A percentile compares a stretch with the other conserved stretches of the same genome.
phyloP scores from a whole-genome alignment of 768 basidiomycete species.

The Rhodosporidiobolus odoratus region DNA sequence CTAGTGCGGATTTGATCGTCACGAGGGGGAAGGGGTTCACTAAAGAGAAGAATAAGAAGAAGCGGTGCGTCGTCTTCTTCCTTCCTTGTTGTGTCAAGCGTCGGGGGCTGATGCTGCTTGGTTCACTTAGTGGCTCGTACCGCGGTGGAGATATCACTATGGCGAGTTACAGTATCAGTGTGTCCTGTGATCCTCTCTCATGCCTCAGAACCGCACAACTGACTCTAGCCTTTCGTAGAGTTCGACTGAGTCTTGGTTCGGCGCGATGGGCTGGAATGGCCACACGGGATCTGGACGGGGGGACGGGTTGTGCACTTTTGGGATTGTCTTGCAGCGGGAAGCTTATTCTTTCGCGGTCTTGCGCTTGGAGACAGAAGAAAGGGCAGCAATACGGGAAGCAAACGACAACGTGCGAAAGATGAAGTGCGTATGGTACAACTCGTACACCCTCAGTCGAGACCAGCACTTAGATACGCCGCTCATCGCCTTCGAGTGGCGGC shows the following conservation, averaged over 20 bases:
- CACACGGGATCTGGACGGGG: no score
- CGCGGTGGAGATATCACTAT: slow-evolving; percentile 93
- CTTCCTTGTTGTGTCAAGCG: background rate
- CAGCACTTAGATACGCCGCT: background rate
- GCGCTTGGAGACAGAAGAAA: no score
- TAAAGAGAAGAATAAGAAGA: slow-evolving; percentile 99
- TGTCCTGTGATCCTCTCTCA: slow-evolving; percentile 1
- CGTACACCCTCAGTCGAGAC: background rate
- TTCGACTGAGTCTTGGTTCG: background rate
- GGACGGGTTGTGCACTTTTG: no score
- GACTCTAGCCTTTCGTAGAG: background rate
- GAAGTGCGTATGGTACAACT: no score
- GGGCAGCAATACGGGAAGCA: no score
- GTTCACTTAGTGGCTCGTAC: slow-evolving; percentile 55
- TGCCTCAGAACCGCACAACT: no score
- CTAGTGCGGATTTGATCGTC: slow-evolving; percentile 79
- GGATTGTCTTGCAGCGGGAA: no score
- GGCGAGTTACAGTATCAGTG: slow-evolving; percentile 40
- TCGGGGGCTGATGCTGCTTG: background rate
- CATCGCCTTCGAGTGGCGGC: slow-evolving; percentile 3
- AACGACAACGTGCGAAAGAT: no score
- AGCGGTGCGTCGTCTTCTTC: slow-evolving; percentile 57
- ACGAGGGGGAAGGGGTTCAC: slow-evolving; percentile 92
- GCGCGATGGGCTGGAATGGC: no score
- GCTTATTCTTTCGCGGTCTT: no score